Evolutionary conservation across 2,329 filamentous ascomycete species (phyloP).

Genomic region (Apiospora koreana): DNA sequence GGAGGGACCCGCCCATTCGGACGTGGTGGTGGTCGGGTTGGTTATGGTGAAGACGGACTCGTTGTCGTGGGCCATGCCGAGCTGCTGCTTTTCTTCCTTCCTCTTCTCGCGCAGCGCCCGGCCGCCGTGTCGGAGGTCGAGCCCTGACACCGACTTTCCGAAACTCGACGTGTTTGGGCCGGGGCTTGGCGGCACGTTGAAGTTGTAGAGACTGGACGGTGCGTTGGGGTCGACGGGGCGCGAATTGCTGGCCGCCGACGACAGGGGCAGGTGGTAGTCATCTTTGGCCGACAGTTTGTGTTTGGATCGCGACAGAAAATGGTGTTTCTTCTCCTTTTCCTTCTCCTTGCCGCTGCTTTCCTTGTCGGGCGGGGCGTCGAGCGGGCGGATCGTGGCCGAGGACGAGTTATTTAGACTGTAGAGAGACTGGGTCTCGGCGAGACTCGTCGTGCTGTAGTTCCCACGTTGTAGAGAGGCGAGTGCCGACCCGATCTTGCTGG

Average conservation of each 20-base stretch:
- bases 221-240: slow-evolving; percentile 73
- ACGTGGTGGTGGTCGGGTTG: slow-evolving; percentile 21
- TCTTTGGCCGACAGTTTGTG: slow-evolving; percentile 74
- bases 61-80: slow-evolving; percentile 50
- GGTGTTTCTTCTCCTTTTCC: slow-evolving; percentile 72
- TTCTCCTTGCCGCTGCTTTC: slow-evolving; percentile 51
- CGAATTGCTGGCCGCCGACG: slow-evolving; percentile 76
- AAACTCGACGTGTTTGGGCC: slow-evolving; percentile 67
- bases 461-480: slow-evolving; percentile 64
- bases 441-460: slow-evolving; percentile 72
- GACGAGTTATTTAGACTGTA: slow-evolving; percentile 78
- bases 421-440: slow-evolving; percentile 67
- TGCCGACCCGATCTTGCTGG: slow-evolving; percentile 69
- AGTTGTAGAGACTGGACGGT: slow-evolving; percentile 76
- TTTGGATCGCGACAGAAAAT: slow-evolving; percentile 78
- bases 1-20: slow-evolving; percentile 56
- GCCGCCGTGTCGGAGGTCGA: slow-evolving; percentile 77
- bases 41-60: slow-evolving; percentile 44
- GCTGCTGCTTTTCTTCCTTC: slow-evolving; percentile 64
- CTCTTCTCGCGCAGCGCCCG: slow-evolving; percentile 79
- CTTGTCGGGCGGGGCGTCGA: slow-evolving; percentile 49
- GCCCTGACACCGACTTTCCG: slow-evolving; percentile 77
- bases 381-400: slow-evolving; percentile 72
- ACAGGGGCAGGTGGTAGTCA: slow-evolving; percentile 71
- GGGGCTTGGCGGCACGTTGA: slow-evolving; percentile 73